These are phyloP conservation scores for Onygena corvina DNA, from an alignment of 2,329 filamentous ascomycete genomes.

Conservation along the genomic window DNA sequence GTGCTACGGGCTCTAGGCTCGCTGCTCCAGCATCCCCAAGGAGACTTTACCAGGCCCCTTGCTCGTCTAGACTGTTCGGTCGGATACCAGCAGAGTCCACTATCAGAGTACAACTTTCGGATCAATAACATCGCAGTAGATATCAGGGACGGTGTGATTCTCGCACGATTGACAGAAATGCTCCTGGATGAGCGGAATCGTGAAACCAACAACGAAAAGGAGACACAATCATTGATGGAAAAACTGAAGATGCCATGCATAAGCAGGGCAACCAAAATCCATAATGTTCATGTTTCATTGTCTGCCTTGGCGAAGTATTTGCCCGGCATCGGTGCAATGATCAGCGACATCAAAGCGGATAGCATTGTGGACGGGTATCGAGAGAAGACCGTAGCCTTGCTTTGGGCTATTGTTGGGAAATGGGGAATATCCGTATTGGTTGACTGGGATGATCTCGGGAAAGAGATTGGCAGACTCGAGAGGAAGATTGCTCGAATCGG, in stretches of 20 bases:
- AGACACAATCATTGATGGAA: conserved; percentile 41
- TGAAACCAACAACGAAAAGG: conserved; percentile 23
- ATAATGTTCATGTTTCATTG: conserved; percentile 49
- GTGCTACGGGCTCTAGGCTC: conserved; percentile 42
- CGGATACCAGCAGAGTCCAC: conserved; percentile 42
- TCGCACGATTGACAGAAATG: conserved; percentile 49
- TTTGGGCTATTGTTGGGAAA: conserved; percentile 49
- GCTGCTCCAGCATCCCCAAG: conserved; percentile 47
- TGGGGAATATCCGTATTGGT: conserved; percentile 45
- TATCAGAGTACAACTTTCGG: conserved; percentile 48
- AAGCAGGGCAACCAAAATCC: conserved; percentile 44
- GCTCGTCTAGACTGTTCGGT: conserved; percentile 47
- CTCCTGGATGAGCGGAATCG: conserved; percentile 36
- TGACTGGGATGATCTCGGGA: conserved; percentile 43
- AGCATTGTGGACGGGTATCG: conserved; percentile 54
- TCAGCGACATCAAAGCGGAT: conserved; percentile 39
- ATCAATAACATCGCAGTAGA: conserved; percentile 51
- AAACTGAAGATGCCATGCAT: conserved; percentile 48
- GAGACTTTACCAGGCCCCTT: conserved; percentile 45
- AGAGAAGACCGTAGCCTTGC: conserved; percentile 49
- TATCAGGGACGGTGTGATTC: conserved; percentile 47
- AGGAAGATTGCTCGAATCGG: not conserved
- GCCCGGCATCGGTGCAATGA: conserved; percentile 31
- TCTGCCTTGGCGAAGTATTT: conserved; percentile 37
- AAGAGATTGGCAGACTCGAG: conserved; percentile 33